Evolutionary conservation across 805 yeast species (phyloP), one percentile per base, ranked within the genome.

Genomic region (Metschnikowia gruessii): DNA sequence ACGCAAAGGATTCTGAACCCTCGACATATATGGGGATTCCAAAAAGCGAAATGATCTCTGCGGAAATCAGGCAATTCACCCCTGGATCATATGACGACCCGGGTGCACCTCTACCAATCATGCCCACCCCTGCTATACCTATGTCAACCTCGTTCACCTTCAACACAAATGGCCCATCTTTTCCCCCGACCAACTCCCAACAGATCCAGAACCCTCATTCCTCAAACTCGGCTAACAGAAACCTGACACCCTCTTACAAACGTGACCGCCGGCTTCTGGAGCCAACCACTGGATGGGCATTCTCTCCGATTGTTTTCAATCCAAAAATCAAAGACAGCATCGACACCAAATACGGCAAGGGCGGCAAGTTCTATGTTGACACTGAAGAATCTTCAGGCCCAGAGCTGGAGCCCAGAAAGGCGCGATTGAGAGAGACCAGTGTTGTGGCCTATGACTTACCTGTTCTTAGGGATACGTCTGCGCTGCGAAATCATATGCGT

Each of bases 301-400:
- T 89, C 64, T 87, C 96, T 0, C 95, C 96, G 0, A 70, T 90
- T 35, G 75, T 77, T 35, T 91, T 90, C 66, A 85, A 87, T 56
- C 96, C 96, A 0, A 76, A 84, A 16, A 85, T 88, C 45, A 82
- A 81, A 46, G 77, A 79, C 39, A 81, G 79, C 48, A 82, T 92
- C 33, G 98, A 92, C 60, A 81, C 86, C 46, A 92, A 92, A 59
- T 92, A 92, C 58, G 83, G 84, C 11, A 76, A 77, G 52, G 99
- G 99, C 5, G 99, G 99, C 1, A 86, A 91, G 59, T 92, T 87
- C 60, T 90, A 82, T 60, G 87, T 86, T 13, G 68, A 65, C 4
- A 62, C 65, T 39, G 75, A 70, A n/a, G 51, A 40, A 4, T 46
- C 52, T 4, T 33, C 40, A 3, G 53, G 50, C 3, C 52, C 52